phyloP scores from a whole-genome alignment of 495 filamentous ascomycete genomes.

The Aspergillus funiculosus region DNA sequence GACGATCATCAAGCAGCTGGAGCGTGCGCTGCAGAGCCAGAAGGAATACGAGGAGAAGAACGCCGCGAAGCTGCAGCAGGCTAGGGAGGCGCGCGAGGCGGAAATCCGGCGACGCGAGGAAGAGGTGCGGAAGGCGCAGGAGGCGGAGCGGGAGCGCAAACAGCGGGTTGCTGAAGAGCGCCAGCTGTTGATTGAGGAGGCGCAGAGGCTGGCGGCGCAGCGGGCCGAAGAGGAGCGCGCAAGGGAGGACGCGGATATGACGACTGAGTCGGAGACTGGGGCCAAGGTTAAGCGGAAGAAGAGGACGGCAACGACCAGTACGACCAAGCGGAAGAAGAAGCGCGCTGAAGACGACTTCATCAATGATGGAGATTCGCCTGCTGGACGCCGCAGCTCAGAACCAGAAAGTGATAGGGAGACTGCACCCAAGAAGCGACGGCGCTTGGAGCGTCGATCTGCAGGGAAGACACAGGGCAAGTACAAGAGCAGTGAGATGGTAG shows the following conservation, averaged over 20 bases:
- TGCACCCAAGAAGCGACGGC: constrained; percentile 47
- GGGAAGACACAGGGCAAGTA: constrained; percentile 59
- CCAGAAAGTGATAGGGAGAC: constrained; percentile 30
- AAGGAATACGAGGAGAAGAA: constrained; percentile 92
- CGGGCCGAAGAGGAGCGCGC: constrained; percentile 67
- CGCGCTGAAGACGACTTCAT: constrained; percentile 25
- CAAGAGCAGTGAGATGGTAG: constrained; percentile 75
- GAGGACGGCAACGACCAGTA: constrained; percentile 35
- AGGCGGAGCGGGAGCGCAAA: constrained; percentile 61
- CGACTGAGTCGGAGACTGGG: constrained; percentile 70
- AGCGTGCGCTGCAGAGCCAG: constrained; percentile 74
- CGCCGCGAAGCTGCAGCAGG: constrained; percentile 70
- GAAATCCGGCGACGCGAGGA: constrained; percentile 71
- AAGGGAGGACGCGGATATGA: constrained; percentile 63
- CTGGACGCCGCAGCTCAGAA: constrained; percentile 12
- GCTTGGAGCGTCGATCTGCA: constrained; percentile 49
- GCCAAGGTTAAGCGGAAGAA: constrained; percentile 69
- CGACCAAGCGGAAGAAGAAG: constrained; percentile 64
- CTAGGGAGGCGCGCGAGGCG: constrained; percentile 67
- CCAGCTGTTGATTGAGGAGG: constrained; percentile 67
- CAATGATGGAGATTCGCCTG: constrained; percentile 19
- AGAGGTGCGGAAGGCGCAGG: constrained; percentile 57
- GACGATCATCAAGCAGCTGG: constrained; percentile 86
- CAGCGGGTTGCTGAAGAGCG: constrained; percentile 77
- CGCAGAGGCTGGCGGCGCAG: constrained; percentile 61